These are phyloP conservation scores for Fraxinus velutina DNA, from an alignment of 305 asterid genomes.

Conservation along the genomic window DNA sequence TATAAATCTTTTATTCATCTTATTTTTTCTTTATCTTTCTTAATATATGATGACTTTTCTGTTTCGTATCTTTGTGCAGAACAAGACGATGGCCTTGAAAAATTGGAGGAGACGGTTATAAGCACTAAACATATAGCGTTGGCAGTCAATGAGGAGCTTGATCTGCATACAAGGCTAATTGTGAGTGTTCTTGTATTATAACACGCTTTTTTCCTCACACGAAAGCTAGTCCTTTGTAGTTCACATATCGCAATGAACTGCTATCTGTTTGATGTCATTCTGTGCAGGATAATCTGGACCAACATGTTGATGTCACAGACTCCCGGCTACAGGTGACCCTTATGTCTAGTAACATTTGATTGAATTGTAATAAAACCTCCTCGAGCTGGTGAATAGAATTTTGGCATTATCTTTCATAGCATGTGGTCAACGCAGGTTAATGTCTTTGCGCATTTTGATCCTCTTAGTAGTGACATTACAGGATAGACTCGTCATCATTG, in stretches of 20 bases:
- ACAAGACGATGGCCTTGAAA: constrained; percentile 31
- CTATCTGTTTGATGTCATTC: background rate
- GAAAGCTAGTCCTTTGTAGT: constrained; percentile 1
- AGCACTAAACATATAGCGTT: constrained; percentile 33
- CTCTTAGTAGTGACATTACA: background rate
- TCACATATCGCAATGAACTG: background rate
- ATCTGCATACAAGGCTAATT: constrained; percentile 23
- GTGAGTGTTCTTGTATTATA: constrained; percentile 12
- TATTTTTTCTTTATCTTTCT: background rate
- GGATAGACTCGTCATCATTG: background rate
- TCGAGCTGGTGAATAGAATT: background rate
- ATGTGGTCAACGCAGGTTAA: background rate
- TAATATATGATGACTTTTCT: background rate
- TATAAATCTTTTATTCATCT: background rate
- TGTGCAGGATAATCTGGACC: constrained; percentile 68
- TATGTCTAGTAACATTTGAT: constrained; percentile 13
- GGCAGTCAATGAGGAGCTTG: constrained; percentile 25
- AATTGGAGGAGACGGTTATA: constrained; percentile 31
- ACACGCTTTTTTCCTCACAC: background rate
- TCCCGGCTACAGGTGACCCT: constrained; percentile 70
- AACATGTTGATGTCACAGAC: constrained; percentile 83
- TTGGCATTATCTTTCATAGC: background rate
- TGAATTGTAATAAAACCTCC: background rate
- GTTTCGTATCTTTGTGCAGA: constrained; percentile 13
- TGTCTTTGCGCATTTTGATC: background rate